These are phyloP conservation scores for Nakazawaea pomicola DNA, from an alignment of 805 yeast species.

Conservation along the genomic window DNA sequence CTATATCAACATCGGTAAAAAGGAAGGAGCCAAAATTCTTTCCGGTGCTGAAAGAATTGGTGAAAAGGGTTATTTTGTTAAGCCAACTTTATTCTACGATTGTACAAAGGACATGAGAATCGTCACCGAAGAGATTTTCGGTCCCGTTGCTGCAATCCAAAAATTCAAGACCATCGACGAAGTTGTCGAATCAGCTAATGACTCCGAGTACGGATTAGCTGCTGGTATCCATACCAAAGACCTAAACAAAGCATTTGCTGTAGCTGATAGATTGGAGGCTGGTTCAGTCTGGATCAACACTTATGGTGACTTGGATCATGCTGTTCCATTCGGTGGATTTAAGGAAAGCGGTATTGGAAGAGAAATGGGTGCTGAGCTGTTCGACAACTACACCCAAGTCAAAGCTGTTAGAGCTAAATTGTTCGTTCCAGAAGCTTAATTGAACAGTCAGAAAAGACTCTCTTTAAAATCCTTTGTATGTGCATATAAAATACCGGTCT, in stretches of 20 bases:
- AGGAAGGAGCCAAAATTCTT: slow-evolving; percentile 60
- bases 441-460: background rate
- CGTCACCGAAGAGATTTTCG: slow-evolving; percentile 72
- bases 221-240: slow-evolving; percentile 73
- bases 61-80: slow-evolving; percentile 63
- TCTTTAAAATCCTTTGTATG: too few species aligned
- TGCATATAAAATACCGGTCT: too few species aligned
- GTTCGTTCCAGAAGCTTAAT: slow-evolving; percentile 21
- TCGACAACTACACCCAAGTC: slow-evolving; percentile 69
- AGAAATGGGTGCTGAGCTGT: slow-evolving; percentile 80
- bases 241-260: slow-evolving; percentile 56
- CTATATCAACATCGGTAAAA: slow-evolving; percentile 62
- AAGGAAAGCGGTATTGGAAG: slow-evolving; percentile 80
- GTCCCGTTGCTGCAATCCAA: slow-evolving; percentile 70
- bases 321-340: slow-evolving; percentile 80
- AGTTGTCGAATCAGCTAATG: slow-evolving; percentile 61
- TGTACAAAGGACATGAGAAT: slow-evolving; percentile 58
- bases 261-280: slow-evolving; percentile 60
- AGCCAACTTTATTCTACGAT: slow-evolving; percentile 72
- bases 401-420: slow-evolving; percentile 61
- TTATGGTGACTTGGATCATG: slow-evolving; percentile 69
- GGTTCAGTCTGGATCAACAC: slow-evolving; percentile 83
- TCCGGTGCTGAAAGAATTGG: slow-evolving; percentile 69
- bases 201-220: slow-evolving; percentile 72
- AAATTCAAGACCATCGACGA: slow-evolving; percentile 68